These are phyloP conservation scores for Gypsophila paniculata DNA, from an alignment of 179 eudicot species.

Conservation along the genomic window DNA sequence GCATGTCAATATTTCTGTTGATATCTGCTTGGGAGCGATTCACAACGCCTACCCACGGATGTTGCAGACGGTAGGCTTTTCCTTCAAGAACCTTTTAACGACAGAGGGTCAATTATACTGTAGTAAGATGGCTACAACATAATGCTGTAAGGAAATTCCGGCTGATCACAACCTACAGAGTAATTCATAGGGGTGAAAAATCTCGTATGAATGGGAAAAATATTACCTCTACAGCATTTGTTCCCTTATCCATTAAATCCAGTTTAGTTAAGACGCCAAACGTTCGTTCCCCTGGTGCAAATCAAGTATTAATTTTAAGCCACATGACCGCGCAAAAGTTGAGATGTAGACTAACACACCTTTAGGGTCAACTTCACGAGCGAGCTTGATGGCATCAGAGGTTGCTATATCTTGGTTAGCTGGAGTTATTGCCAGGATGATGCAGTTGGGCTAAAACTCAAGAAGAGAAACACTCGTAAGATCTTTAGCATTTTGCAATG, in stretches of 20 bases:
- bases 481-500: slow-evolving; percentile 1
- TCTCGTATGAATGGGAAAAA: not conserved
- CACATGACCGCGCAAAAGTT: not conserved
- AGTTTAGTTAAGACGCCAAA: slow-evolving; percentile 79
- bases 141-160: not conserved
- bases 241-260: slow-evolving; percentile 79
- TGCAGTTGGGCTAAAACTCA: slow-evolving; percentile 56
- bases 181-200: too few species aligned
- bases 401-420: slow-evolving; percentile 79
- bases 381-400: slow-evolving; percentile 72
- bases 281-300: slow-evolving; percentile 54
- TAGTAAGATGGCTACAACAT: not conserved
- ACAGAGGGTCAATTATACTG: slow-evolving; percentile 5
- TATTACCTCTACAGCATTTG: slow-evolving; percentile 66
- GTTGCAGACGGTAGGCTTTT: slow-evolving; percentile 51
- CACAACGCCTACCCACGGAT: slow-evolving; percentile 71
- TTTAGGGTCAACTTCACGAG: slow-evolving; percentile 71
- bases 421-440: slow-evolving; percentile 67
- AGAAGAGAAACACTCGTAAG: slow-evolving; percentile 7
- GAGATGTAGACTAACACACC: slow-evolving; percentile 31
- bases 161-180: not conserved
- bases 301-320: not conserved
- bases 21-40: slow-evolving; percentile 70
- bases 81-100: slow-evolving; percentile 64
- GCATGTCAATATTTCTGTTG: slow-evolving; percentile 52